Conservation (phyloP, 352 stramenopile genomes). For the Phytophthora kernoviae region DNA sequence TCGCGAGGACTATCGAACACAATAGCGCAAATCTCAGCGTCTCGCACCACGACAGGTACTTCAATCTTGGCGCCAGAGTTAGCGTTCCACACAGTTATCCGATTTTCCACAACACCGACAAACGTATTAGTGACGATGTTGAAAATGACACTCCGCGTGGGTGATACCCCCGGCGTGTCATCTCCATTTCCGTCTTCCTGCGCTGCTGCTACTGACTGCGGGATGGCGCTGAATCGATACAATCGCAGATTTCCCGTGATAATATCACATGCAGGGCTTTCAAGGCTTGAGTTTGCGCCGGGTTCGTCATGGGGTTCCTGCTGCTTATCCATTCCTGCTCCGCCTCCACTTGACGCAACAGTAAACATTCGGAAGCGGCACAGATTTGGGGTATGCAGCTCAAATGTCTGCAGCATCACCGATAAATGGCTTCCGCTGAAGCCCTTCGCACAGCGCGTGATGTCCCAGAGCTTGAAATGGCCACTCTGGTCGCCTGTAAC, state of each 20-base stretch:
- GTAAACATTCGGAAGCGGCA: constrained; percentile 57
- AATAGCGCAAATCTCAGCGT: constrained; percentile 63
- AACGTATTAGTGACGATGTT: constrained; percentile 68
- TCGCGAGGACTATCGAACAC: constrained; percentile 64
- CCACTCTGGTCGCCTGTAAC: constrained; percentile 76
- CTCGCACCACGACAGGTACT: constrained; percentile 48
- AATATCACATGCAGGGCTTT: constrained; percentile 48
- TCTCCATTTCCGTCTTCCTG: constrained; percentile 23
- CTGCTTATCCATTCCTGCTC: constrained; percentile 12
- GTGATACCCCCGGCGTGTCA: constrained; percentile 23
- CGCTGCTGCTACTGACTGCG: constrained; percentile 21
- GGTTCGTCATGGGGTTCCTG: constrained; percentile 16
- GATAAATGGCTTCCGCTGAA: constrained; percentile 41
- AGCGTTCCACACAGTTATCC: constrained; percentile 70
- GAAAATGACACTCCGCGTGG: constrained; percentile 54
- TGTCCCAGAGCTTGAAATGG: constrained; percentile 83
- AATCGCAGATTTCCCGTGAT: constrained; percentile 60
- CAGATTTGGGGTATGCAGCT: constrained; percentile 45
- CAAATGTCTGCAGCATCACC: constrained; percentile 51
- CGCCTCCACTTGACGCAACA: constrained; percentile 16
- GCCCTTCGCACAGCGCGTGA: constrained; percentile 56
- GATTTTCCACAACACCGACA: constrained; percentile 56
- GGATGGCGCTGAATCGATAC: constrained; percentile 54
- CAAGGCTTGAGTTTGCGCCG: constrained; percentile 2
- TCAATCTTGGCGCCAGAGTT: constrained; percentile 68